Evolutionary conservation across 331 rosid species (phyloP), one percentile per base, ranked within the genome.

Genomic region (Pyrus hybrid): DNA sequence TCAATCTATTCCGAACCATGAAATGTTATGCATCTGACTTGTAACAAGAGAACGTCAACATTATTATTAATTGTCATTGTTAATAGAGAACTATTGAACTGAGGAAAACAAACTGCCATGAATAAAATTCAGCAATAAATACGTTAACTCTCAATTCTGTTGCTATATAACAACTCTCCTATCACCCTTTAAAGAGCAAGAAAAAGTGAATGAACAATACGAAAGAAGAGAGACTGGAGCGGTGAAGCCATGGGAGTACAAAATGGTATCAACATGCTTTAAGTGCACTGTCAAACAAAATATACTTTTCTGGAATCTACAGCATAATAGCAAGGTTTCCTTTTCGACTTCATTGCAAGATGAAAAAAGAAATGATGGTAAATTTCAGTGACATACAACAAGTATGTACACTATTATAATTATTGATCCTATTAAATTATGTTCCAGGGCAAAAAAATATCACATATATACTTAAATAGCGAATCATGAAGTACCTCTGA

Each of bases 401-500:
- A n/a, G n/a, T n/a, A n/a, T n/a, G n/a, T n/a, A n/a, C n/a, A n/a
- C n/a, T n/a, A n/a, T n/a, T n/a, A n/a, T 20, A 35, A 33, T 66
- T n/a, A n/a, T 13, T 30, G 74, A 70, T 23, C 63, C 16, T 28
- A 41, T 51, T 28, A 43, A 6, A 7, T 33, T 43, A 23, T 73
- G 28, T 62, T 23, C n/a, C 4, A 74, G 77, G 47, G 8, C 30
- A 61, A 4, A 30, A 28, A 70, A 12, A 68, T 54, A 9, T 43
- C 47, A 81, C 26, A 75, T 22, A 76, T 11, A 67, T 37, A 51
- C 61, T 67, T 58, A 75, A 23, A 73, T 58, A 73, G 8, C 62
- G 73, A 79, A 60, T 22, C 23, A 76, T 56, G 67, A 73, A 82
- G 67, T 88, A 92, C 97, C 96, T 88, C 88, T 26, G 77, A 76